A percentile compares a stretch with the other conserved stretches of the same genome.
These are phyloP conservation scores for Gautieria morchelliformis DNA, from an alignment of 768 basidiomycete species.

Conservation along the genomic window DNA sequence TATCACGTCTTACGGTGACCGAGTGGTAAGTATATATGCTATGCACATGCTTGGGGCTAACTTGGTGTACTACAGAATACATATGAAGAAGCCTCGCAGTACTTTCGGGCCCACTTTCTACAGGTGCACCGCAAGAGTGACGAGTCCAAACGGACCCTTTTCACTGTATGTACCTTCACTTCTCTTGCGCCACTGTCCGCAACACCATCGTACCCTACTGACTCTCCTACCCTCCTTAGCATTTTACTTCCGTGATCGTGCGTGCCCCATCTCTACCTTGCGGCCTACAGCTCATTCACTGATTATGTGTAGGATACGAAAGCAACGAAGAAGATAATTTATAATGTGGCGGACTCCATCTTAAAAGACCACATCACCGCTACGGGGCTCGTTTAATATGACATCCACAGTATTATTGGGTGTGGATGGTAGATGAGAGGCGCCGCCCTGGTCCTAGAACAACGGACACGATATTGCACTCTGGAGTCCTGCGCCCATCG, in stretches of 20 bases:
- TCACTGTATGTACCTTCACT: constrained; percentile 1
- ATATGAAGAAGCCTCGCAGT: constrained; percentile 12
- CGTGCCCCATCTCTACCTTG: not conserved
- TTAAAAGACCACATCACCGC: constrained; percentile 12
- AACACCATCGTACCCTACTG: not conserved
- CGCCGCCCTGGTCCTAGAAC: not conserved
- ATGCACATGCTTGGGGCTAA: not conserved
- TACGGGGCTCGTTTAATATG: constrained; percentile 10
- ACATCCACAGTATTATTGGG: not conserved
- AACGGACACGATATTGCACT: not conserved
- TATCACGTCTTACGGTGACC: constrained; percentile 8
- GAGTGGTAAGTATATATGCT: not conserved
- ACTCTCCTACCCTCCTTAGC: constrained; percentile 4
- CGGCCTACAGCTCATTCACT: not conserved
- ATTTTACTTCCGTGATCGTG: constrained; percentile 11
- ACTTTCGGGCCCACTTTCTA: constrained; percentile 16
- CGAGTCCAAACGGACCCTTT: constrained; percentile 11
- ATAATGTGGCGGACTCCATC: constrained; percentile 13
- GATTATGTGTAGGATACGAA: constrained; percentile 12
- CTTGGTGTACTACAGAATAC: constrained; percentile 7
- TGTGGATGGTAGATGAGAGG: not conserved
- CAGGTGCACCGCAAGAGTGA: constrained; percentile 13
- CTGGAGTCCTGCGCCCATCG: not conserved
- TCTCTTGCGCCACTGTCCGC: not conserved
- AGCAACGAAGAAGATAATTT: constrained; percentile 13